A percentile compares a stretch with the other conserved stretches of the same genome.
phyloP scores from a whole-genome alignment of 495 filamentous ascomycete genomes.

The Darksidea phi region DNA sequence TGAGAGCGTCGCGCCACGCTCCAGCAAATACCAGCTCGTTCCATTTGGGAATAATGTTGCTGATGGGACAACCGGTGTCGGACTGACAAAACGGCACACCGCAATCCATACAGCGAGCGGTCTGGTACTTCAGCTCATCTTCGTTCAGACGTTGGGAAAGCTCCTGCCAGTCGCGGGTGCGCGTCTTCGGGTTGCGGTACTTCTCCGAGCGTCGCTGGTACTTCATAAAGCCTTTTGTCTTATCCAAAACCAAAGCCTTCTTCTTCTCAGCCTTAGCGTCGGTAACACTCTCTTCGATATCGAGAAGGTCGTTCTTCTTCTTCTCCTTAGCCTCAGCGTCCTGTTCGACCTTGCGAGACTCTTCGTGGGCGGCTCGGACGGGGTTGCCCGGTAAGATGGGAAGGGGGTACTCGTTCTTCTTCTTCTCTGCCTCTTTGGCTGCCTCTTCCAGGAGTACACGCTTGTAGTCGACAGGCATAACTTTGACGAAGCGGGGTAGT shows the following conservation, averaged over 20 bases:
- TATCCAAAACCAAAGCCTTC: constrained; percentile 91
- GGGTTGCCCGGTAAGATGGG: constrained; percentile 69
- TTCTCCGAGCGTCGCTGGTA: constrained; percentile 93
- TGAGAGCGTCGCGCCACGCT: constrained; percentile 92
- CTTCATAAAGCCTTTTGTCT: constrained; percentile 99
- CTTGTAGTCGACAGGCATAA: constrained; percentile 97
- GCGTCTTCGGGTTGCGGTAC: constrained; percentile 82
- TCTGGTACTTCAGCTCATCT: constrained; percentile 98
- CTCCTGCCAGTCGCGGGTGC: constrained; percentile 94
- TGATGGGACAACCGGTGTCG: constrained; percentile 92
- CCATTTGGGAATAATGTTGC: constrained; percentile 99
- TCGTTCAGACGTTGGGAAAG: constrained; percentile 85
- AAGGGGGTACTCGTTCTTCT: constrained; percentile 77
- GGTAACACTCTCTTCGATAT: constrained; percentile 91
- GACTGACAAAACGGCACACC: constrained; percentile 99
- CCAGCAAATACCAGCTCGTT: constrained; percentile 80
- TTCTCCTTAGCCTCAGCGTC: constrained; percentile 53
- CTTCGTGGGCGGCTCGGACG: constrained; percentile 49
- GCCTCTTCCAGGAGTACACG: constrained; percentile 85
- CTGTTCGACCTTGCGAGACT: constrained; percentile 61
- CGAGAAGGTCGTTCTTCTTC: constrained; percentile 80
- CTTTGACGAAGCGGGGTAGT: constrained; percentile 88
- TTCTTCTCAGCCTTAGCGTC: constrained; percentile 90
- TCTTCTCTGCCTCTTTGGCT: constrained; percentile 78
- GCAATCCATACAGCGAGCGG: constrained; percentile 99